These are phyloP conservation scores for Neonectria hederae DNA, from an alignment of 2,329 filamentous ascomycete species.

Conservation along the genomic window DNA sequence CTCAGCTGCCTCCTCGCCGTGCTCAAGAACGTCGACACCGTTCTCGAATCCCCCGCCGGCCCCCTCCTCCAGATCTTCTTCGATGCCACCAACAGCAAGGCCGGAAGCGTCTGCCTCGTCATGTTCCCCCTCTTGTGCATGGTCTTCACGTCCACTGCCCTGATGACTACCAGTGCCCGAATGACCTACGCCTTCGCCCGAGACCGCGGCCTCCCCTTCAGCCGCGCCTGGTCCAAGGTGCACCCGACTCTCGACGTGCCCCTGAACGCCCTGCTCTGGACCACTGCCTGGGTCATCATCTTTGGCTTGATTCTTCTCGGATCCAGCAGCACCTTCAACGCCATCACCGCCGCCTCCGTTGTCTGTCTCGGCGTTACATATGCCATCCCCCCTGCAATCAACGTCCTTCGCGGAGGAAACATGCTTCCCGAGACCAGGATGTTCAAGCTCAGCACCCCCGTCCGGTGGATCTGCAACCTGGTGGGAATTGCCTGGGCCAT, in stretches of 20 bases:
- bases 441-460: slow-evolving; percentile 49
- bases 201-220: slow-evolving; percentile 75
- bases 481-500: slow-evolving; percentile 71
- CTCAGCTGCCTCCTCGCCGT: slow-evolving; percentile 72
- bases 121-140: slow-evolving; percentile 74
- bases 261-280: slow-evolving; percentile 72
- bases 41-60: slow-evolving; percentile 65
- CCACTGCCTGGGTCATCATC: slow-evolving; percentile 68
- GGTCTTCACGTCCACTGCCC: slow-evolving; percentile 69
- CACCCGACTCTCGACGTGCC: slow-evolving; percentile 71
- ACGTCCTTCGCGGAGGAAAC: slow-evolving; percentile 71
- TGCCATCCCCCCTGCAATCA: slow-evolving; percentile 77
- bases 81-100: slow-evolving; percentile 69
- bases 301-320: slow-evolving; percentile 78
- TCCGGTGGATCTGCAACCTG: slow-evolving; percentile 51
- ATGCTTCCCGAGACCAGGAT: slow-evolving; percentile 65
- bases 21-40: slow-evolving; percentile 64
- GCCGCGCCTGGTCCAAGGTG: slow-evolving; percentile 67
- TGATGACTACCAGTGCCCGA: slow-evolving; percentile 72
- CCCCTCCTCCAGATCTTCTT: slow-evolving; percentile 72
- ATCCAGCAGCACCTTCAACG: slow-evolving; percentile 73
- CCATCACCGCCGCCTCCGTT: slow-evolving; percentile 76
- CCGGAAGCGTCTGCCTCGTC: slow-evolving; percentile 70
- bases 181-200: slow-evolving; percentile 74
- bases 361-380: slow-evolving; percentile 79